A percentile compares a stretch with the other conserved stretches of the same genome.
phyloP scores from a whole-genome alignment of 2,329 filamentous ascomycete species.

The Pseudomassariella vexata region DNA sequence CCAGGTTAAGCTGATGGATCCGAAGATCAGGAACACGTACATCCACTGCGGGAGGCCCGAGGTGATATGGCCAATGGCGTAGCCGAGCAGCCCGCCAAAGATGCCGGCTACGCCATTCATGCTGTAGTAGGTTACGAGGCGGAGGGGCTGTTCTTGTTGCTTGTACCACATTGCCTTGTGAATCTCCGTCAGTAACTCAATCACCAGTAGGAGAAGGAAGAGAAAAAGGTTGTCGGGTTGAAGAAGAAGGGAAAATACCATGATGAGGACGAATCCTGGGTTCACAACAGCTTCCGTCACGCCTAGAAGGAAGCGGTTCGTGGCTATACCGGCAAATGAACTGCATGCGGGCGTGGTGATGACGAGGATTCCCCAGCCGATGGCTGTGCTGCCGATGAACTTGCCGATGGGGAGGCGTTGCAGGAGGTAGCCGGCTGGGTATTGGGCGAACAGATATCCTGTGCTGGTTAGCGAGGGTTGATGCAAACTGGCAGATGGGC shows the following conservation, averaged over 20 bases:
- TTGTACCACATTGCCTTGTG: too few relatives aligned
- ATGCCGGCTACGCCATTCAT: slow-evolving; percentile 21
- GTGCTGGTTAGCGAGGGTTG: background rate
- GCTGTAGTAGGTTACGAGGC: too few relatives aligned
- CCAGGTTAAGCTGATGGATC: slow-evolving; percentile 19
- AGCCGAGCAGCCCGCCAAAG: slow-evolving; percentile 20
- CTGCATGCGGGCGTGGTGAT: slow-evolving; percentile 16
- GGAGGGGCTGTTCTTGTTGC: too few relatives aligned
- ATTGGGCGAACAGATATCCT: slow-evolving; percentile 21
- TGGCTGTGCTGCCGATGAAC: slow-evolving; percentile 16
- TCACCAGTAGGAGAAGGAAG: too few relatives aligned
- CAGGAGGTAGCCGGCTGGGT: slow-evolving; percentile 18
- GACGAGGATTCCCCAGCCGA: slow-evolving; percentile 10
- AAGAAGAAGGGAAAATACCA: too few relatives aligned
- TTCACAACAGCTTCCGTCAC: slow-evolving; percentile 10
- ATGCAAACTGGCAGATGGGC: background rate
- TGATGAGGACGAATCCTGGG: slow-evolving; percentile 11
- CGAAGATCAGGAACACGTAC: slow-evolving; percentile 25
- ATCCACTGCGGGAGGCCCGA: slow-evolving; percentile 22
- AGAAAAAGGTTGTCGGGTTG: too few relatives aligned
- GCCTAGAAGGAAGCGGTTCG: slow-evolving; percentile 10
- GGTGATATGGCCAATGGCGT: slow-evolving; percentile 22
- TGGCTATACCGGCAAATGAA: slow-evolving; percentile 18
- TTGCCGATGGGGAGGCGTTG: slow-evolving; percentile 19
- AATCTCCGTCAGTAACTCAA: too few relatives aligned